Conservation (phyloP, 176 grass and related monocot species). For the Eleusine indica region DNA sequence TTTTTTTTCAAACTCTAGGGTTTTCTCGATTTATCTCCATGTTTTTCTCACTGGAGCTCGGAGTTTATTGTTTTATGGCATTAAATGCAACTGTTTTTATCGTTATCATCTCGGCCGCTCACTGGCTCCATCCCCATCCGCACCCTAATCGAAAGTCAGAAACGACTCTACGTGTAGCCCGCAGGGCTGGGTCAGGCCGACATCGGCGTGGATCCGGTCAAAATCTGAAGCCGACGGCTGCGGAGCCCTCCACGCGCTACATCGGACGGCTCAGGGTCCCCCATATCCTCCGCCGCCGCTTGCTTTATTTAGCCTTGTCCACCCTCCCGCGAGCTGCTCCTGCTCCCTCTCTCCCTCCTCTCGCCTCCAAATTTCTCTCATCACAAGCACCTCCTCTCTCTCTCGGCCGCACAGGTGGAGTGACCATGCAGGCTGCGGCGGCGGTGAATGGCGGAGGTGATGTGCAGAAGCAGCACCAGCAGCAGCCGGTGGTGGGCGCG, state of each 20-base stretch:
- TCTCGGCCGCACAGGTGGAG: background rate
- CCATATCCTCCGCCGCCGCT: conserved; percentile 48
- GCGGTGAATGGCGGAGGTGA: conserved; percentile 49
- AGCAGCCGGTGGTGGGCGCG: conserved; percentile 48
- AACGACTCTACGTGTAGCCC: conserved; percentile 57
- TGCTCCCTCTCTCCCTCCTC: conserved; percentile 34
- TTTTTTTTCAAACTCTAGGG: background rate
- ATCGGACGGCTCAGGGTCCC: conserved; percentile 53
- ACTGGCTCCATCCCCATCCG: conserved; percentile 41
- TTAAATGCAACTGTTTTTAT: conserved; percentile 25
- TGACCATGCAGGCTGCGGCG: conserved; percentile 70
- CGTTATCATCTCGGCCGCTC: conserved; percentile 20
- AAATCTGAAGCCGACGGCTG: conserved; percentile 39
- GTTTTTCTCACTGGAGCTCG: background rate
- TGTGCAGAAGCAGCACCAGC: conserved; percentile 54
- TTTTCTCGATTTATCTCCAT: background rate
- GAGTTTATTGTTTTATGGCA: background rate
- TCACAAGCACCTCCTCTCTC: background rate
- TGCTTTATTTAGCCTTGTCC: conserved; percentile 66
- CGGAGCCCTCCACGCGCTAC: conserved; percentile 14
- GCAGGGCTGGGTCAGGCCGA: conserved; percentile 54
- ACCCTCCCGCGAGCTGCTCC: conserved; percentile 42
- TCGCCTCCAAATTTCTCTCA: background rate
- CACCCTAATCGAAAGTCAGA: conserved; percentile 57
- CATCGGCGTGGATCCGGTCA: conserved; percentile 71